Conservation (phyloP, 306 rosid species). For the Cyamopsis tetragonoloba region DNA sequence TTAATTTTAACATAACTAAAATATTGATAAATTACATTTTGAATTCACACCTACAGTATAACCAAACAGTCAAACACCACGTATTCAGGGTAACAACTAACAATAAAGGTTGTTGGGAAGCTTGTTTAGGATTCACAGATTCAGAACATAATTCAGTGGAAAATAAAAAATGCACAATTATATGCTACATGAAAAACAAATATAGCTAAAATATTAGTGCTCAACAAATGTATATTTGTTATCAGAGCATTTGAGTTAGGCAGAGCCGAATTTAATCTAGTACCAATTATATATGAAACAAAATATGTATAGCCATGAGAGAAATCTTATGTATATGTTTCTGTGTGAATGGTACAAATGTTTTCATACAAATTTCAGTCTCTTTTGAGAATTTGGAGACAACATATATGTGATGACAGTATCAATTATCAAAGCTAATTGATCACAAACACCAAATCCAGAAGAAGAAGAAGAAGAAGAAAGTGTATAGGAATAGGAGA, state of each 20-base stretch:
- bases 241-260: not conserved
- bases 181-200: too few species aligned
- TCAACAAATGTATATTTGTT: too few species aligned
- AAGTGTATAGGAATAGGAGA: not conserved
- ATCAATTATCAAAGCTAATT: not conserved
- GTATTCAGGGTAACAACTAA: not conserved
- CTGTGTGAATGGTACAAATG: constrained; percentile 13
- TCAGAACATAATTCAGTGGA: not conserved
- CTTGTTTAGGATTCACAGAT: not conserved
- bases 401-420: not conserved
- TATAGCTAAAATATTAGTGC: too few species aligned
- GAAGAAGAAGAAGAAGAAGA: not conserved
- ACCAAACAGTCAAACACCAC: too few species aligned
- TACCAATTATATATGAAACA: not conserved
- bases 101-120: not conserved
- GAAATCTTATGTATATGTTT: not conserved
- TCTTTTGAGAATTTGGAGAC: not conserved
- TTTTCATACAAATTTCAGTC: constrained; percentile 22
- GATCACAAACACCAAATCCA: not conserved
- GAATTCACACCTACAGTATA: too few species aligned
- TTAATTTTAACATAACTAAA: too few species aligned
- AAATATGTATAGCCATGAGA: not conserved
- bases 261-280: too few species aligned
- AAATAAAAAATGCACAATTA: too few species aligned
- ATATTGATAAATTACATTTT: too few species aligned